Conservation (phyloP, 768 basidiomycete genomes). For the Boletus subcaerulescens region DNA sequence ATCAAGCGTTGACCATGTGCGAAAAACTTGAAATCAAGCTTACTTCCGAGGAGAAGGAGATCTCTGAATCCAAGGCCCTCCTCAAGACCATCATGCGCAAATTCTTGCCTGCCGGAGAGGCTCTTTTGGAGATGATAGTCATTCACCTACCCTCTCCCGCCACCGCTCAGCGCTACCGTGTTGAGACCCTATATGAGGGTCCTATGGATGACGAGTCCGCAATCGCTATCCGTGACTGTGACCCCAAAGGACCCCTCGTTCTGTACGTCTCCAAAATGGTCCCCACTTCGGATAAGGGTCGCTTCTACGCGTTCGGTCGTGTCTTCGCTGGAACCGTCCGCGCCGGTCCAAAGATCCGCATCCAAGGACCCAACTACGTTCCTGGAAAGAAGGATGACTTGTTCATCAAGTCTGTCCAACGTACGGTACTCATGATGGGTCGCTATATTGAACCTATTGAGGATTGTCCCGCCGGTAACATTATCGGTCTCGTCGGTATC, state of each 20-base stretch:
- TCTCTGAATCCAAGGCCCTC: conserved; percentile 85
- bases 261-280: conserved; percentile 99
- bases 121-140: conserved; percentile 99
- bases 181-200: conserved; percentile 99
- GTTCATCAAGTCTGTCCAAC: conserved; percentile 97
- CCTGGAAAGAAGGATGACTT: conserved; percentile 99
- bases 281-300: conserved; percentile 98
- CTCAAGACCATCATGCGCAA: conserved; percentile 99
- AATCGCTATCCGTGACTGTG: conserved; percentile 96
- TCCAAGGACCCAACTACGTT: conserved; percentile 98
- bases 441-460: conserved; percentile 98
- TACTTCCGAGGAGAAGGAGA: conserved; percentile 81
- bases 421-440: conserved; percentile 99
- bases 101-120: conserved; percentile 98
- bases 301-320: conserved; percentile 99
- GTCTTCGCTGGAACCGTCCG: conserved; percentile 98
- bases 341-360: conserved; percentile 97
- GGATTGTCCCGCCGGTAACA: conserved; percentile 99
- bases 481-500: conserved; percentile 97
- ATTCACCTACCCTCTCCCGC: conserved; percentile 97
- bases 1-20: conserved; percentile 74
- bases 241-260: conserved; percentile 94
- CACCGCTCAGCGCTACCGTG: conserved; percentile 97
- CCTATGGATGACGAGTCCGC: conserved; percentile 99
- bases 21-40: conserved; percentile 97